Percentiles rank a stretch among this genome's conserved stretches.
Evolutionary conservation across 495 filamentous ascomycete species (phyloP).

Genomic region (Rhypophila decipiens): DNA sequence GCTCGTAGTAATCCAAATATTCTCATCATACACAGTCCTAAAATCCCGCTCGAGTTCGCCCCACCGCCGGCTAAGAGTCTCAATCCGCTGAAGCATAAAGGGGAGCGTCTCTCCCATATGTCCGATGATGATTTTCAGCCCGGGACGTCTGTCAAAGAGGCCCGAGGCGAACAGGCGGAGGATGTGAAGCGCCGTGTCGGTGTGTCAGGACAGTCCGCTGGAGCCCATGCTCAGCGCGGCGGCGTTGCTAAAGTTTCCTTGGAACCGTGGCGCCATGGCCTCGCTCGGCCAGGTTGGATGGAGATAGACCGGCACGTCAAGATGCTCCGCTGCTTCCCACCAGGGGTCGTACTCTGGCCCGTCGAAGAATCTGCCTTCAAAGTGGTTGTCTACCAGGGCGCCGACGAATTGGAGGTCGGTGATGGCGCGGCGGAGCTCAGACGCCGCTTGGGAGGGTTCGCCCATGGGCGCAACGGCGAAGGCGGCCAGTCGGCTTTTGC

Average conservation of each 20-base stretch:
- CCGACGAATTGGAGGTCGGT: conserved; percentile 46
- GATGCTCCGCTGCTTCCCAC: conserved; percentile 41
- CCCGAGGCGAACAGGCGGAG: conserved; percentile 28
- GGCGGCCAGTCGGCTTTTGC: conserved; percentile 43
- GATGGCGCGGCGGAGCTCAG: conserved; percentile 43
- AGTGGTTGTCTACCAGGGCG: conserved; percentile 51
- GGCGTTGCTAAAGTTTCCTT: conserved; percentile 39
- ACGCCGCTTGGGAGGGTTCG: conserved; percentile 36
- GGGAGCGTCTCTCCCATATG: conserved; percentile 62
- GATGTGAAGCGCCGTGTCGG: conserved; percentile 39
- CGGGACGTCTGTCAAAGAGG: conserved; percentile 47
- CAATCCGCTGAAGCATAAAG: conserved; percentile 56
- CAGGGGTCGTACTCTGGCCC: conserved; percentile 36
- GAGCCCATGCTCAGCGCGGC: conserved; percentile 23
- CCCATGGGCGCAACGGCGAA: conserved; percentile 50
- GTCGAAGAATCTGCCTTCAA: conserved; percentile 44
- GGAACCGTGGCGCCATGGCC: conserved; percentile 24
- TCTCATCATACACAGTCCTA: conserved; percentile 50
- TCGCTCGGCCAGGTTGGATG: conserved; percentile 45
- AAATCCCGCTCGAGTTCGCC: conserved; percentile 47
- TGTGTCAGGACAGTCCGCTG: conserved; percentile 40
- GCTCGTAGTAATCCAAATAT: conserved; percentile 60
- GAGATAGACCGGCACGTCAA: conserved; percentile 54
- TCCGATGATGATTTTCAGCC: conserved; percentile 57
- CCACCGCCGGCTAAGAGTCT: conserved; percentile 44